phyloP scores from a whole-genome alignment of 257 asterid species.

The Eucommia ulmoides region DNA sequence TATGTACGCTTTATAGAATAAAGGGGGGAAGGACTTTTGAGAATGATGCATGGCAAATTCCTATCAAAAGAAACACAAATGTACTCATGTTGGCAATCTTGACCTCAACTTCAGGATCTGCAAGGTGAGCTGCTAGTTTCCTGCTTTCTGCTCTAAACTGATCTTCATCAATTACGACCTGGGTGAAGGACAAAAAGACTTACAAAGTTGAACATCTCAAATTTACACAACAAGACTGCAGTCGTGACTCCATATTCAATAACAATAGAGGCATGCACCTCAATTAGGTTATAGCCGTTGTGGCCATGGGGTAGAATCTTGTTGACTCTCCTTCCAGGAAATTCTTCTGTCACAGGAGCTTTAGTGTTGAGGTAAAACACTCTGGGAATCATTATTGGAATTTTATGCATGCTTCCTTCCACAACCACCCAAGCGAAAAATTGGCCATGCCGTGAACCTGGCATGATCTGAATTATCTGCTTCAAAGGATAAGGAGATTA shows the following conservation, averaged over 20 bases:
- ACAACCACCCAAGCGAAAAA: conserved; percentile 87
- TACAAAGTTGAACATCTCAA: conserved; percentile 2
- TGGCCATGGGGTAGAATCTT: conserved; percentile 95
- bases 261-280: conserved; percentile 38
- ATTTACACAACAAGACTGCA: no score
- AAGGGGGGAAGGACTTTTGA: no score
- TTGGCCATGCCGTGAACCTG: conserved; percentile 62
- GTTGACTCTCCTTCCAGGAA: conserved; percentile 89
- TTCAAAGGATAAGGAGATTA: conserved; percentile 10
- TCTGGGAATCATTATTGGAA: conserved; percentile 67
- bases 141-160: conserved; percentile 80
- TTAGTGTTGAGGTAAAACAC: conserved; percentile 88
- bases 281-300: conserved; percentile 68
- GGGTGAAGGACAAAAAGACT: conserved; percentile 4
- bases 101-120: conserved; percentile 99
- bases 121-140: conserved; percentile 86
- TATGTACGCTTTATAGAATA: no score
- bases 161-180: conserved; percentile 87
- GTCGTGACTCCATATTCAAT: not conserved
- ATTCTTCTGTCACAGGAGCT: conserved; percentile 90
- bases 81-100: conserved; percentile 12
- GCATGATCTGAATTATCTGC: conserved; percentile 84
- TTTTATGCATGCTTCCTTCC: conserved; percentile 80
- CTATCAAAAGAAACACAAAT: no score
- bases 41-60: no score